phyloP scores from a whole-genome alignment of 73 alveolate species.

The Paramecium pentaurelia region DNA sequence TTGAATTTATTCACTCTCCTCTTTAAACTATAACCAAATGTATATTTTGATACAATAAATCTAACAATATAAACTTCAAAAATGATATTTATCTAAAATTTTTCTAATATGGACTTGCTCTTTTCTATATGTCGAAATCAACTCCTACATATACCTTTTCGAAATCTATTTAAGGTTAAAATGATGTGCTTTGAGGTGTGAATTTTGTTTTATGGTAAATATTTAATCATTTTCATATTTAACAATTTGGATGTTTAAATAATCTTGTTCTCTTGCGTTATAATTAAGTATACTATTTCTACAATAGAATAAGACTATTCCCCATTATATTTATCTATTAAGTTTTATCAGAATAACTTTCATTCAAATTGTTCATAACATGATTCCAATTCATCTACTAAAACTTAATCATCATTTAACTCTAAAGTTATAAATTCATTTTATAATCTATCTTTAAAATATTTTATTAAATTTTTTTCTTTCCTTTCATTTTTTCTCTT shows the following conservation, averaged over 20 bases:
- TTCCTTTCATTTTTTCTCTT: not conserved
- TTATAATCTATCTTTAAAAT: not conserved
- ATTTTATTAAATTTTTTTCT: not conserved
- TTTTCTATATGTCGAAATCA: conserved; percentile 23
- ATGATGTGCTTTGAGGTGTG: too few relatives aligned
- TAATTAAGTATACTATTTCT: too few relatives aligned
- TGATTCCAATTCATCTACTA: not conserved
- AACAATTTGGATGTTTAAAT: not conserved
- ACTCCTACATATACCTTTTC: not conserved
- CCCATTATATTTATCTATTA: not conserved
- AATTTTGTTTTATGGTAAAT: not conserved
- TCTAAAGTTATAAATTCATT: too few relatives aligned
- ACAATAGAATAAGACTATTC: not conserved
- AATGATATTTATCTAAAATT: not conserved
- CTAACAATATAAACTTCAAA: not conserved
- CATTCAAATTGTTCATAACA: not conserved
- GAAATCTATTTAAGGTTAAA: not conserved
- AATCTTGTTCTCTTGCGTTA: too few relatives aligned
- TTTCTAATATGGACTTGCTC: not conserved
- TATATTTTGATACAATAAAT: not conserved
- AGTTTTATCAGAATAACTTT: not conserved
- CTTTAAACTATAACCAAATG: not conserved
- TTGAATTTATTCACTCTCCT: not conserved
- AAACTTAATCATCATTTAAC: not conserved
- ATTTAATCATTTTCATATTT: conserved; percentile 13